phyloP scores from a whole-genome alignment of 257 asterid genomes.

The Lycium ferocissimum region DNA sequence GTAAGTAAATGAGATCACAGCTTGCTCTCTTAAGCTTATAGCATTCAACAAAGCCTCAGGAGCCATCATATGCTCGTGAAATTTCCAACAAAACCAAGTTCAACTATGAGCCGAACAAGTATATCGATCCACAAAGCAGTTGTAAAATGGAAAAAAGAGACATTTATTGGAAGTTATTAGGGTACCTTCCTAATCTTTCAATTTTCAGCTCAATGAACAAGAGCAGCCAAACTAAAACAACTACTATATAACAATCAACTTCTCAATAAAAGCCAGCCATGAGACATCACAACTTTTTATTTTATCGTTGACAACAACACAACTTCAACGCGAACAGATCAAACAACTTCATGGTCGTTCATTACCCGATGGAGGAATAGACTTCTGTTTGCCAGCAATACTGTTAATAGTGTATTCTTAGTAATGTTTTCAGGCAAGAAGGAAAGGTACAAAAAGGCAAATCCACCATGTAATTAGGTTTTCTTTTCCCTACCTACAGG shows the following conservation, averaged over 20 bases:
- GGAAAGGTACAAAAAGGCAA: background rate
- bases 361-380: background rate
- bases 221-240: background rate
- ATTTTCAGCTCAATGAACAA: background rate
- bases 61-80: background rate
- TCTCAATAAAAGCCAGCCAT: background rate
- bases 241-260: background rate
- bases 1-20: background rate
- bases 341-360: background rate
- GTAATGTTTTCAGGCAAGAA: background rate
- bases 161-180: background rate
- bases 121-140: background rate
- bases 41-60: background rate
- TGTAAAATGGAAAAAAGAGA: background rate
- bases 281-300: background rate
- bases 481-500: slow-evolving; percentile 13
- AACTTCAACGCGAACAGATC: background rate
- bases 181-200: background rate
- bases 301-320: background rate
- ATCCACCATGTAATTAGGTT: background rate
- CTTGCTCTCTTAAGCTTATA: background rate
- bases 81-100: background rate
- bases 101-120: background rate
- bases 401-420: background rate
- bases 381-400: background rate